Evolutionary conservation across 495 filamentous ascomycete species (phyloP).

Genomic region (Tuber magnatum): DNA sequence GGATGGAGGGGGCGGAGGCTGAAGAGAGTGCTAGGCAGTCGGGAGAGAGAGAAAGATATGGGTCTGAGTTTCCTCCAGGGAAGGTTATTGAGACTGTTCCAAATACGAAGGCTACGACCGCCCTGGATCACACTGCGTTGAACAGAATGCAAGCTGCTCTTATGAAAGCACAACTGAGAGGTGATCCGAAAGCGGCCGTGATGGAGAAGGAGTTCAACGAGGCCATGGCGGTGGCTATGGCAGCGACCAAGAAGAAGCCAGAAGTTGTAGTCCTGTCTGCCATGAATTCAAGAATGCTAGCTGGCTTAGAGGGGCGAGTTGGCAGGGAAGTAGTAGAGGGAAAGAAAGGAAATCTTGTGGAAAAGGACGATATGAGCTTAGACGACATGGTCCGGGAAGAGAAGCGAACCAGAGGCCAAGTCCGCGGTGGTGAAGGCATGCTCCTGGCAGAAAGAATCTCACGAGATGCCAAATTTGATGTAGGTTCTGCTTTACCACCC

Average conservation of each 20-base stretch:
- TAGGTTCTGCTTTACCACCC: conserved; percentile 39
- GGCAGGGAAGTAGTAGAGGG: conserved; percentile 32
- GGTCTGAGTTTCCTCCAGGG: conserved; percentile 46
- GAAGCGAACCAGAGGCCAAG: conserved; percentile 66
- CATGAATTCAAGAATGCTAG: conserved; percentile 83
- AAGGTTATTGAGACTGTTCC: conserved; percentile 41
- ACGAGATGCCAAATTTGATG: conserved; percentile 82
- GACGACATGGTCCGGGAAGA: conserved; percentile 96
- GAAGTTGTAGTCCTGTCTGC: conserved; percentile 73
- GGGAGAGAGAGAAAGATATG: conserved; percentile 46
- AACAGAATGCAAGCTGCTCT: conserved; percentile 87
- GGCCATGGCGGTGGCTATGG: conserved; percentile 50
- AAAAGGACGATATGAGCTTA: conserved; percentile 92
- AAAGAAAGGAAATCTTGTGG: conserved; percentile 52
- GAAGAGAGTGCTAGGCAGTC: conserved; percentile 41
- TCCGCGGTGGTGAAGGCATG: conserved; percentile 67
- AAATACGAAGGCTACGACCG: conserved; percentile 42
- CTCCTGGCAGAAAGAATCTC: conserved; percentile 84
- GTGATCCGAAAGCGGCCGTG: conserved; percentile 61
- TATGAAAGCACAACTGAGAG: conserved; percentile 84
- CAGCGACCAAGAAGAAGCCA: conserved; percentile 53
- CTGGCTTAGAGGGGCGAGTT: conserved; percentile 49
- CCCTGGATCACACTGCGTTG: conserved; percentile 66
- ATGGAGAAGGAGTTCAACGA: conserved; percentile 81
- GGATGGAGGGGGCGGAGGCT: conserved; percentile 49